phyloP scores from a whole-genome alignment of 768 basidiomycete genomes.

The Leccinum subgranulosum region DNA sequence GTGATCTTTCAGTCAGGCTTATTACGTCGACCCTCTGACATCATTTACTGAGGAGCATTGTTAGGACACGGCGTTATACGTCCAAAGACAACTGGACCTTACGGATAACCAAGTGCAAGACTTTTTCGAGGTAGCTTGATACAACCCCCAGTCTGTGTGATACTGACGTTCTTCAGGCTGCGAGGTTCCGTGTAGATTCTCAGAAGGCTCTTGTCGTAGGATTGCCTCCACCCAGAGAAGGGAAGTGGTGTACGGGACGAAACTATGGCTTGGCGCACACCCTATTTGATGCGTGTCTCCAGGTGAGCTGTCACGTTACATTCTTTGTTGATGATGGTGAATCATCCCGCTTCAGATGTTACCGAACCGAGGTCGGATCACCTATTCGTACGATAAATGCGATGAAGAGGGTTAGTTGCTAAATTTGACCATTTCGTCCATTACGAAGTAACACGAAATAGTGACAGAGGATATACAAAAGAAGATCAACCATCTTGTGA shows the following conservation, averaged over 20 bases:
- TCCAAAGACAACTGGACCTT: constrained; percentile 41
- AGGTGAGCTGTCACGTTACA: constrained; percentile 22
- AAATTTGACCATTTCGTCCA: background rate
- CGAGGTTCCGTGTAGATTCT: constrained; percentile 40
- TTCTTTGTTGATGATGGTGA: background rate
- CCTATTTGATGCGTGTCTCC: constrained; percentile 35
- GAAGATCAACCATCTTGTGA: constrained; percentile 40
- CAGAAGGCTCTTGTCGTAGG: constrained; percentile 42
- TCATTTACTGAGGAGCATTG: background rate
- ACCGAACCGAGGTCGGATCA: constrained; percentile 36
- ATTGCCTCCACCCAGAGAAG: constrained; percentile 38
- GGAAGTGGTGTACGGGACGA: constrained; percentile 34
- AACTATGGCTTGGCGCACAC: constrained; percentile 45
- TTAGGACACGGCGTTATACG: constrained; percentile 44
- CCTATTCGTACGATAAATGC: constrained; percentile 23
- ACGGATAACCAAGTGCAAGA: constrained; percentile 41
- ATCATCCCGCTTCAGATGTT: constrained; percentile 34
- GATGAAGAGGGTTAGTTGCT: constrained; percentile 22
- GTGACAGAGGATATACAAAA: constrained; percentile 35
- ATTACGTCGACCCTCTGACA: background rate
- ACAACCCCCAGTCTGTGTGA: background rate
- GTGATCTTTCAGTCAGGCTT: constrained; percentile 36
- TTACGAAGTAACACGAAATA: constrained; percentile 7
- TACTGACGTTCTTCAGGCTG: constrained; percentile 26
- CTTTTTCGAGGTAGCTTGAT: constrained; percentile 39